These are phyloP conservation scores for Amphibolis antarctica DNA, from an alignment of 106 monocot species.

Conservation along the genomic window DNA sequence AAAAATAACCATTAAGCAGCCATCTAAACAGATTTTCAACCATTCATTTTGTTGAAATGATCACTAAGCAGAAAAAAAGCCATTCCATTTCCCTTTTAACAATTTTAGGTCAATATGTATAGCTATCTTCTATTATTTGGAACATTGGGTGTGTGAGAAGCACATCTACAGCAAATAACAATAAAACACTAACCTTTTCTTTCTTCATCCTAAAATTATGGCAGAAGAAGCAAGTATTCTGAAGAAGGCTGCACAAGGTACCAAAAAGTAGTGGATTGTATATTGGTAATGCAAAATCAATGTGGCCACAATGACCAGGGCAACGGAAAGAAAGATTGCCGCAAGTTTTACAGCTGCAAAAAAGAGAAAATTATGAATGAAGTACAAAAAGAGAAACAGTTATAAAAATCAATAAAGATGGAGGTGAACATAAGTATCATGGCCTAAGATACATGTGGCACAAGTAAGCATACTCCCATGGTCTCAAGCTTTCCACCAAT, in stretches of 20 bases:
- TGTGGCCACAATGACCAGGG: slow-evolving; percentile 89
- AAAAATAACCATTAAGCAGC: no score
- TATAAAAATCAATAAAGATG: neutral
- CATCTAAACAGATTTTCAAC: no score
- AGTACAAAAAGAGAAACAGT: neutral
- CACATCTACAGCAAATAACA: neutral
- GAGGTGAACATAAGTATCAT: no score
- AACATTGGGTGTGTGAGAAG: no score
- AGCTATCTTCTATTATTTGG: no score
- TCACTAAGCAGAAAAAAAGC: no score
- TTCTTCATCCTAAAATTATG: slow-evolving; percentile 40
- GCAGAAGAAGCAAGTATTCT: slow-evolving; percentile 63
- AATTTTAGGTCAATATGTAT: no score
- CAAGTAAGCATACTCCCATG: no score
- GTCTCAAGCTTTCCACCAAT: no score
- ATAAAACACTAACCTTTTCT: slow-evolving; percentile 30
- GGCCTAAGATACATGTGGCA: no score
- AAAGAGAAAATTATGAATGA: slow-evolving; percentile 5
- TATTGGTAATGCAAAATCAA: slow-evolving; percentile 57
- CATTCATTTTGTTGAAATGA: no score
- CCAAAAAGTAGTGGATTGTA: slow-evolving; percentile 69
- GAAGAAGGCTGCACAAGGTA: slow-evolving; percentile 52
- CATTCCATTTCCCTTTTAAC: no score
- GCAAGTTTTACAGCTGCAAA: slow-evolving; percentile 75
- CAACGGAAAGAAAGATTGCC: slow-evolving; percentile 47